Conservation (phyloP, 129 eudicot genomes). For the Sambucus nigra region DNA sequence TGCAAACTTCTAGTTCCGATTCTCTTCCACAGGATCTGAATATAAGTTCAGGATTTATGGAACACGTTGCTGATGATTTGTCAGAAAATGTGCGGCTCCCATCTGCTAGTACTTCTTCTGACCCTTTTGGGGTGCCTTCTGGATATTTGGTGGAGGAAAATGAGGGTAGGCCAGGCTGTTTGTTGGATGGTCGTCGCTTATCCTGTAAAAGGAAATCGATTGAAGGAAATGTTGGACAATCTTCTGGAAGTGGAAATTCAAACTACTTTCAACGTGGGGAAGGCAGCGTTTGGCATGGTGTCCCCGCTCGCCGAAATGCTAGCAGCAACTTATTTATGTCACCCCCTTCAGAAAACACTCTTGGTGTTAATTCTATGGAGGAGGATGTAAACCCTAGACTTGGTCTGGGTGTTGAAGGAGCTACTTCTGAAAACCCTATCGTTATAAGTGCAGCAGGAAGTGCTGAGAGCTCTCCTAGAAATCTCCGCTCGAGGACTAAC, state of each 20-base stretch:
- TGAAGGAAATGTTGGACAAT: slow-evolving; percentile 53
- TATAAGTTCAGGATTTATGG: slow-evolving; percentile 29
- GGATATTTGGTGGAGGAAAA: slow-evolving; percentile 23
- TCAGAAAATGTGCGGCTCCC: slow-evolving; percentile 17
- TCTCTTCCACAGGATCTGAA: slow-evolving; percentile 34
- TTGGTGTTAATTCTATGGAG: slow-evolving; percentile 17
- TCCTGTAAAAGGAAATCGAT: slow-evolving; percentile 67
- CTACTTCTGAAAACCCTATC: slow-evolving; percentile 23
- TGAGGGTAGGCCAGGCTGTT: slow-evolving; percentile 27
- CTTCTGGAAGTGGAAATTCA: slow-evolving; percentile 42
- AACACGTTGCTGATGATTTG: slow-evolving; percentile 21
- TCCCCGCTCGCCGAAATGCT: slow-evolving; percentile 12
- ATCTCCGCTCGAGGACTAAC: slow-evolving; percentile 48
- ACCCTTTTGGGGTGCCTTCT: slow-evolving; percentile 34
- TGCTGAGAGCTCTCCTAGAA: slow-evolving; percentile 47
- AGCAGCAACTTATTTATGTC: slow-evolving; percentile 14
- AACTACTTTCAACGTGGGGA: slow-evolving; percentile 31
- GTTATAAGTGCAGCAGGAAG: slow-evolving; percentile 16
- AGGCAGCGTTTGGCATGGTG: slow-evolving; percentile 34
- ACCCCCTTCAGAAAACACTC: slow-evolving; percentile 20
- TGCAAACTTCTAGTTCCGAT: slow-evolving; percentile 25
- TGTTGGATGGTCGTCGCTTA: slow-evolving; percentile 36
- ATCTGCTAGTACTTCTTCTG: slow-evolving; percentile 23
- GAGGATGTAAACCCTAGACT: slow-evolving; percentile 40
- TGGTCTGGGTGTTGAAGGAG: slow-evolving; percentile 34